Evolutionary conservation across 139 green algal species (phyloP).

Genomic region (Chlamydomonas sp.): DNA sequence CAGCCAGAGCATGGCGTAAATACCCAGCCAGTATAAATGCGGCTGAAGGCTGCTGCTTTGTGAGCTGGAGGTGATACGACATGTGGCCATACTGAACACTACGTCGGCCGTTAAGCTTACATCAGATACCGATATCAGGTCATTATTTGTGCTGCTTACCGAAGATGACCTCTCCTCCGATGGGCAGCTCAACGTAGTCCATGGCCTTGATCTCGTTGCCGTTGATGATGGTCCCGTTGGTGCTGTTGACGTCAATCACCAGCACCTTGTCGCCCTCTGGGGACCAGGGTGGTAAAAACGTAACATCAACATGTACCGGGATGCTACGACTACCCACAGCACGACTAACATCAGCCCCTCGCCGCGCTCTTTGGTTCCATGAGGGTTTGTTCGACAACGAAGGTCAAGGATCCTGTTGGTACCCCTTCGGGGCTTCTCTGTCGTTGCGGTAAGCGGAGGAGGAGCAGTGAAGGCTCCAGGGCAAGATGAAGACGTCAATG

Average conservation of each 20-base stretch:
- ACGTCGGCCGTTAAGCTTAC: not conserved
- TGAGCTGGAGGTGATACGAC: too few relatives aligned
- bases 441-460: too few relatives aligned
- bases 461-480: too few relatives aligned
- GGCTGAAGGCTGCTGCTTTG: too few relatives aligned
- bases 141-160: slow-evolving; percentile 19
- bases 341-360: too few relatives aligned
- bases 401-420: too few relatives aligned
- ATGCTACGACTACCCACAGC: not conserved
- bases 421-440: too few relatives aligned
- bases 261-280: slow-evolving; percentile 54
- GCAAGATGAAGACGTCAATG: too few relatives aligned
- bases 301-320: not conserved
- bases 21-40: not conserved
- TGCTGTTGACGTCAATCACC: slow-evolving; percentile 55
- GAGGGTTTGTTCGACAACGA: too few relatives aligned
- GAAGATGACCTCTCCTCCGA: slow-evolving; percentile 50
- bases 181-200: slow-evolving; percentile 50
- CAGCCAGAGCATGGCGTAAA: not conserved
- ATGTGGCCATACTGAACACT: not conserved
- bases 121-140: not conserved
- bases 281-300: not conserved
- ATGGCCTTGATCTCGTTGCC: slow-evolving; percentile 48
- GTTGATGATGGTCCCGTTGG: slow-evolving; percentile 55
- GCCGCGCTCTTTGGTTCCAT: too few relatives aligned